Evolutionary conservation across 2,329 filamentous ascomycete species (phyloP), one percentile per base, ranked within the genome.

Genomic region (Neurospora sp.): DNA sequence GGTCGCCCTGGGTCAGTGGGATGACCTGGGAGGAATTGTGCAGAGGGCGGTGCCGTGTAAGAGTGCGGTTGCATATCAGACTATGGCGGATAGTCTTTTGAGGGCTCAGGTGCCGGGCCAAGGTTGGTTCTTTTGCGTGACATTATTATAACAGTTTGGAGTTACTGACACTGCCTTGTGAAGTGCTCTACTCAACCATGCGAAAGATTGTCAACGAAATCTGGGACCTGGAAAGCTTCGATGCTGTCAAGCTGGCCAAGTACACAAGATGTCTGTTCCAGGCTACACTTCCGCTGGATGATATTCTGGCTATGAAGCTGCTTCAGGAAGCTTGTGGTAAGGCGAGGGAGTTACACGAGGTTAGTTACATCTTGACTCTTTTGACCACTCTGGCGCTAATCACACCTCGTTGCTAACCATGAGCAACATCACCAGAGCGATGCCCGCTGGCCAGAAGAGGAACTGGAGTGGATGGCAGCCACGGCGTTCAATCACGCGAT

Each of bases 191-290:
- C 72, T 78, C 80, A 1, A 84, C 81, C 0, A 82, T 93, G 70
- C 86, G 90, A 66, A 86, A 88, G 71, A 88, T 94, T 71, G 87
- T 96, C 75, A 91, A 92, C 75, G 82, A 88, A 66, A 88, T 91
- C 19, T 90, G 87, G 79, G 82, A 79, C 0, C 78, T 88, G 1
- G 84, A 88, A 19, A 75, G 79, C 0, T 87, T 89, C 65, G 84
- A 90, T 72, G 82, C 83, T 4, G 76, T 78, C 0, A 89, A 88
- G 74, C 82, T 96, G 0, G 87, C 91, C 8, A 91, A 90, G 74
- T 97, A 96, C 82, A 86, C 95, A 66, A 87, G 92, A 1, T 93
- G 91, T 74, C 83, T 96, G 2, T 91, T 95, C 73, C 90, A 91
- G 72, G 82, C 88, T 0, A 85, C 90, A 0, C 79, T 93, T 0